A percentile compares a stretch with the other conserved stretches of the same genome.
Evolutionary conservation across 2,329 filamentous ascomycete species (phyloP).

Genomic region (Claviceps arundinis): DNA sequence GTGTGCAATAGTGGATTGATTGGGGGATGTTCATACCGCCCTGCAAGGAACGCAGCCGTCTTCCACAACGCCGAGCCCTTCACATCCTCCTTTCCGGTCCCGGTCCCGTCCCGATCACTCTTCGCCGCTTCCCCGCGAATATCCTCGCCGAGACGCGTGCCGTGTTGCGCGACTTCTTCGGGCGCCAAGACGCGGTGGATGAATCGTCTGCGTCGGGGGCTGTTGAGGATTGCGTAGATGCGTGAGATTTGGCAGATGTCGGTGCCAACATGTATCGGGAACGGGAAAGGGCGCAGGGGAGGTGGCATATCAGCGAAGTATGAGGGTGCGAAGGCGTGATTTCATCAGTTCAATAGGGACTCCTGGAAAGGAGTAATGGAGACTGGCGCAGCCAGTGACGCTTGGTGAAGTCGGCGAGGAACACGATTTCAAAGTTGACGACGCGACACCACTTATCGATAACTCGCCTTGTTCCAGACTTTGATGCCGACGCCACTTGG

Average conservation of each 20-base stretch:
- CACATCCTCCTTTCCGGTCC: neutral
- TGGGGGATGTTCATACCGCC: conserved; percentile 14
- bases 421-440: too few relatives aligned
- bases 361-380: too few relatives aligned
- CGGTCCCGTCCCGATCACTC: neutral
- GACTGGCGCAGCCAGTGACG: too few relatives aligned
- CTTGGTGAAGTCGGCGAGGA: too few relatives aligned
- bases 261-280: conserved; percentile 58
- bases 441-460: too few relatives aligned
- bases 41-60: conserved; percentile 21
- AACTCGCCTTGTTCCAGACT: too few relatives aligned
- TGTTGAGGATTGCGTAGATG: conserved; percentile 43
- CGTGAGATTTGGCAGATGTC: conserved; percentile 64
- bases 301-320: neutral
- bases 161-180: conserved; percentile 16
- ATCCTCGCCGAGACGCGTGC: conserved; percentile 9
- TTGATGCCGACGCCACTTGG: too few relatives aligned
- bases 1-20: too few relatives aligned
- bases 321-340: neutral
- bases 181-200: conserved; percentile 32
- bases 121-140: neutral
- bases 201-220: conserved; percentile 29
- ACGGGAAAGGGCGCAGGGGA: conserved; percentile 37
- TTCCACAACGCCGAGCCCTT: conserved; percentile 17
- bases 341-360: neutral